Evolutionary conservation across 176 grass and related monocot genomes (phyloP), one percentile per base, ranked within the genome.

Genomic region (Zea luxurians): DNA sequence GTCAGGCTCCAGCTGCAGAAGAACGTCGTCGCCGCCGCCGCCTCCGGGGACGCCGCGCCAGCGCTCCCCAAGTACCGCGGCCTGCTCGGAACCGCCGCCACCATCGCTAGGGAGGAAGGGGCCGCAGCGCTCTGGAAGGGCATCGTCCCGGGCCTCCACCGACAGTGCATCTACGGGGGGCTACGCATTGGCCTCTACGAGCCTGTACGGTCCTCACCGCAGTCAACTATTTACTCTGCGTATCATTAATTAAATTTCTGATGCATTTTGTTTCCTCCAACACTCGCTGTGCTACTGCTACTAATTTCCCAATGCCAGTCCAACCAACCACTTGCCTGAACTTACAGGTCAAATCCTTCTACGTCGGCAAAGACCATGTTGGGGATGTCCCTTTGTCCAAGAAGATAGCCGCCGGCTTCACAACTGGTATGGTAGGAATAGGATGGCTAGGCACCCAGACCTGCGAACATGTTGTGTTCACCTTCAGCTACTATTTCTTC

Each of bases 1-100:
- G 96, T 98, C 46, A 82, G 96, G 81, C 96, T 98, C 37, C 92
- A 98, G 90, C 78, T 98, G 13, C 96, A 98, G 85, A 98, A 94
- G 88, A 92, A 80, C 17, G 82, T 66, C 3, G 15, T 2, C 20
- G 20, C 64, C 2, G 77, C 17, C 37, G 69, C 35, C 2, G 6
- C 58, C 36, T 36, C 17, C 7, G 11, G 68, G 71, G 73, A 49
- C 13, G 38, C 40, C 17, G 50, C 79, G 17, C 59, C 59, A 12
- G 46, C 8, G 9, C 35, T 68, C 15, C 91, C 85, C 70, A 98
- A 94, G 81, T 98, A 98, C 81, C 84, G 87, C 12, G 92, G 92
- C 61, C 80, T 94, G 44, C 90, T 94, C 3, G 89, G 96, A 71
- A 98, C 96, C 1, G 88, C 93, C 37, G 78, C 88, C 80, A 94